Evolutionary conservation across 306 rosid species (phyloP).

Genomic region (Lathyrus sativus): DNA sequence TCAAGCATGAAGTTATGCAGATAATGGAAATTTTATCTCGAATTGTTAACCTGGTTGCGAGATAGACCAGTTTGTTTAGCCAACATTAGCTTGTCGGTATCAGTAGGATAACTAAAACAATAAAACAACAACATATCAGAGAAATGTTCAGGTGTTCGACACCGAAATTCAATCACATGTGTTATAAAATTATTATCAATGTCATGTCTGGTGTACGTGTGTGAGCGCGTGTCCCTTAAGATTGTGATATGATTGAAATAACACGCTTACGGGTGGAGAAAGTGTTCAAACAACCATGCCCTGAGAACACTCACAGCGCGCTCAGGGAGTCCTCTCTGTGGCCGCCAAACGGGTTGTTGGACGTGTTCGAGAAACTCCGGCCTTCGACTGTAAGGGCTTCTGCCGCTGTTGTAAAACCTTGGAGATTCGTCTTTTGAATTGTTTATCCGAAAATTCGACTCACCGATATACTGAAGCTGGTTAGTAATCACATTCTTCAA

Average conservation of each 20-base stretch:
- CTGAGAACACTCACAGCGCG: constrained; percentile 76
- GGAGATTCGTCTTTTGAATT: constrained; percentile 55
- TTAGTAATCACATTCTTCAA: constrained; percentile 74
- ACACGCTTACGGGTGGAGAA: constrained; percentile 80
- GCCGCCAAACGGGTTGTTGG: constrained; percentile 78
- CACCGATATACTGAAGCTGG: constrained; percentile 63
- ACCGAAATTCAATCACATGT: neutral
- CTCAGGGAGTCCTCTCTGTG: constrained; percentile 91
- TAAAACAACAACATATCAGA: constrained; percentile 6
- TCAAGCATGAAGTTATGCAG: neutral
- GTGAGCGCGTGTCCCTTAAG: neutral
- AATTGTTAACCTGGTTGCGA: constrained; percentile 67
- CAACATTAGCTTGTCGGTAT: constrained; percentile 76
- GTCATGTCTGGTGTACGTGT: no score
- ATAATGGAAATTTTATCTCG: neutral
- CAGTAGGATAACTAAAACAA: constrained; percentile 75
- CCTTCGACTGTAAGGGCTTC: constrained; percentile 50
- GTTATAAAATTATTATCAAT: neutral
- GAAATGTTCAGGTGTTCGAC: neutral
- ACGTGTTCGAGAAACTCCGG: constrained; percentile 65
- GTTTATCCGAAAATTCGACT: constrained; percentile 41
- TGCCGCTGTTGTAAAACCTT: constrained; percentile 37
- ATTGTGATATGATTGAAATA: neutral
- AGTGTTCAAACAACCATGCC: constrained; percentile 89
- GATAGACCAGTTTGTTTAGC: constrained; percentile 94